Evolutionary conservation across 345 rosid genomes (phyloP).

Genomic region (Litchi chinensis): DNA sequence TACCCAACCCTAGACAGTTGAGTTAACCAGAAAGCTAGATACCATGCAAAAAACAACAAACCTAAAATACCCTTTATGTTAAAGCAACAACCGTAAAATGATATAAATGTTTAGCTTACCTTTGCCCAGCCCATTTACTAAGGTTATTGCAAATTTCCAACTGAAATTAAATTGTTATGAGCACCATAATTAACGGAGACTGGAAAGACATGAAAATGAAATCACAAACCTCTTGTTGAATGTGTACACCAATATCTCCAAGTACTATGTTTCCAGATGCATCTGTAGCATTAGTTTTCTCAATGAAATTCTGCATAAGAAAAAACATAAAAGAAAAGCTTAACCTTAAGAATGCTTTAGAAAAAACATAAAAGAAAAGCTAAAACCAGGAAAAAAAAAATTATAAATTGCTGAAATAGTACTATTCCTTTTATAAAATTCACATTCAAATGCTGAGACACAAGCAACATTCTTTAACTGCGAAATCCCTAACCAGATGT

Average conservation of each 20-base stretch:
- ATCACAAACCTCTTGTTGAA: constrained; percentile 91
- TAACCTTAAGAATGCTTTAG: not conserved
- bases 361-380: not conserved
- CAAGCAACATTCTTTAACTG: not conserved
- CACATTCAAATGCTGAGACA: constrained; percentile 1
- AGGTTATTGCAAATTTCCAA: not conserved
- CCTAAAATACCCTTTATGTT: not conserved
- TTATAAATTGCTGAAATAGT: not conserved
- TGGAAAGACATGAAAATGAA: constrained; percentile 5
- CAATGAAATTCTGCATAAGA: constrained; percentile 60
- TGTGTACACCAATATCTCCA: constrained; percentile 85
- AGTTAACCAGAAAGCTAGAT: not conserved
- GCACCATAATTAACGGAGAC: constrained; percentile 10
- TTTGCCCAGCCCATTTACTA: not conserved
- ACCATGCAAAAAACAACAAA: not conserved
- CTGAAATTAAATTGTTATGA: not conserved
- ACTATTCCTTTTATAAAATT: not conserved
- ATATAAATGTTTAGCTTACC: not conserved
- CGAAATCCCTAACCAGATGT: not conserved
- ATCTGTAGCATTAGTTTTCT: constrained; percentile 90
- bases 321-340: constrained; percentile 15
- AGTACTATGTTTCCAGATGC: constrained; percentile 91
- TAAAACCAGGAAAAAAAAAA: not conserved
- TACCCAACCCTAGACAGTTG: not conserved
- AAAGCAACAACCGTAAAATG: not conserved